Conservation (phyloP, 2,329 filamentous ascomycete species). For the Nannizziopsis arthrosporioides region DNA sequence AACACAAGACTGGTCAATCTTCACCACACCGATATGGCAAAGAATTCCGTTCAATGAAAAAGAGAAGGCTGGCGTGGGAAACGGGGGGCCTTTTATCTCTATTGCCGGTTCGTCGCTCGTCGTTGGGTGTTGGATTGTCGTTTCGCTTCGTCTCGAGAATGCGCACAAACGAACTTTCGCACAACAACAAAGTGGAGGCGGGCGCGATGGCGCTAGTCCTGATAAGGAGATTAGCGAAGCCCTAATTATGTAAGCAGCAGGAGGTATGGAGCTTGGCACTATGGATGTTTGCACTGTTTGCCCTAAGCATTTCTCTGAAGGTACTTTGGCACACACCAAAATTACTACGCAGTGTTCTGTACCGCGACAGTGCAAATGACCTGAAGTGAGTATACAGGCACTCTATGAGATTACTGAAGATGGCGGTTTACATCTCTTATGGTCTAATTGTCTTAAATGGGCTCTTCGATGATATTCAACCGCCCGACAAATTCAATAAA, state of each 20-base stretch:
- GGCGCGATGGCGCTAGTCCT: constrained; percentile 7
- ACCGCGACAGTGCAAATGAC: not conserved
- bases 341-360: not conserved
- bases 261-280: not conserved
- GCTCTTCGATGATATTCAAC: too few relatives aligned
- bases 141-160: constrained; percentile 1
- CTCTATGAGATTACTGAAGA: too few relatives aligned
- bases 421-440: too few relatives aligned
- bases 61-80: not conserved
- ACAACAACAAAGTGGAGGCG: not conserved
- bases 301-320: not conserved
- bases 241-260: constrained; percentile 12
- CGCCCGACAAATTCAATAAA: too few relatives aligned
- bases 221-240: constrained; percentile 15
- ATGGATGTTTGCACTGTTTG: not conserved
- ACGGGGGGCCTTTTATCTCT: not conserved
- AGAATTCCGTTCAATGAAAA: not conserved
- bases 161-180: constrained; percentile 1
- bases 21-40: not conserved
- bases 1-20: not conserved
- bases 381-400: too few relatives aligned
- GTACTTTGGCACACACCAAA: not conserved
- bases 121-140: constrained; percentile 5
- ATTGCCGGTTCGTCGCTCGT: not conserved
- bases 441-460: too few relatives aligned